phyloP scores from a whole-genome alignment of 2,329 filamentous ascomycete genomes.

The Colletotrichum simmondsii region DNA sequence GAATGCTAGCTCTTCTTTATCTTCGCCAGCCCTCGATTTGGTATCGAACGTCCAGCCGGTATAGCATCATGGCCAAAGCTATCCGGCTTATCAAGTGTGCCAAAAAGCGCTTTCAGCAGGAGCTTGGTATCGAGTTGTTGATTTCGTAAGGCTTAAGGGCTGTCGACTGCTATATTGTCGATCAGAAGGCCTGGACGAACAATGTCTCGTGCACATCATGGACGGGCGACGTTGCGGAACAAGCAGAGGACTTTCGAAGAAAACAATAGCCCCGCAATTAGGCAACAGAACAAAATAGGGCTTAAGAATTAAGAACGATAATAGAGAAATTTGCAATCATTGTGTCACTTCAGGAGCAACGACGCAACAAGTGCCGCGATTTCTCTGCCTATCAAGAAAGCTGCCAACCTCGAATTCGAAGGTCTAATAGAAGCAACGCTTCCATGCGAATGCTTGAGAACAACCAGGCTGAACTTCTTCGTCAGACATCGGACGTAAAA shows the following conservation, averaged over 20 bases:
- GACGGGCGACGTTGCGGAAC: not conserved
- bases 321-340: too few species aligned
- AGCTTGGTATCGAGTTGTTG: not conserved
- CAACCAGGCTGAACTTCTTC: not conserved
- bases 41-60: too few species aligned
- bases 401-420: too few species aligned
- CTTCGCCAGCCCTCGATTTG: too few species aligned
- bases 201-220: not conserved
- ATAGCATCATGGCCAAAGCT: too few species aligned
- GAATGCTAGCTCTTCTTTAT: not conserved
- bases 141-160: not conserved
- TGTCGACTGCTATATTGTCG: not conserved
- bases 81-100: too few species aligned
- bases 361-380: too few species aligned
- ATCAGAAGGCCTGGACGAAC: not conserved
- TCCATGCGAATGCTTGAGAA: not conserved
- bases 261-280: too few species aligned
- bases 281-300: too few species aligned
- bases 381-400: too few species aligned
- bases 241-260: not conserved
- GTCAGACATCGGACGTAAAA: not conserved
- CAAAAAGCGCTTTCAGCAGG: not conserved
- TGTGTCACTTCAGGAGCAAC: too few species aligned
- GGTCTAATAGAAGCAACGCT: not conserved
- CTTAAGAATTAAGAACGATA: too few species aligned